Conservation (phyloP, 306 rosid genomes). For the Argentina anserina region DNA sequence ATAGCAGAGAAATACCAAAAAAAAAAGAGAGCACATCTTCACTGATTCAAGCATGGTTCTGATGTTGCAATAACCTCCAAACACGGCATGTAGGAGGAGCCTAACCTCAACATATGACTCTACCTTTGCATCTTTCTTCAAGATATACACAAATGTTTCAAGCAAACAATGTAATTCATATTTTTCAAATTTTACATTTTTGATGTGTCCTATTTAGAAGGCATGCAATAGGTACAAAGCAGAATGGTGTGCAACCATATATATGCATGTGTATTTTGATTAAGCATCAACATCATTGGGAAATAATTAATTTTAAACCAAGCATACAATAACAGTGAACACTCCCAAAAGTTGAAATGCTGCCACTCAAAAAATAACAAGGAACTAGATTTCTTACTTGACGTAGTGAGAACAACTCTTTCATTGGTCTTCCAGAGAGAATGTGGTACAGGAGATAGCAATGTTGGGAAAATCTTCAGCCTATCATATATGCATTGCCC, state of each 20-base stretch:
- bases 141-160: background rate
- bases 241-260: background rate
- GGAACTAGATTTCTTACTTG: slow-evolving; percentile 26
- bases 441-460: slow-evolving; percentile 25
- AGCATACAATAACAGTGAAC: background rate
- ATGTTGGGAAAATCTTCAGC: slow-evolving; percentile 35
- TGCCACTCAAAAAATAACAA: background rate
- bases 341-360: background rate
- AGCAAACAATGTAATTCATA: background rate
- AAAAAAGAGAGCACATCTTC: background rate
- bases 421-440: slow-evolving; percentile 23
- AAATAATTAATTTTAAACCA: background rate
- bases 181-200: background rate
- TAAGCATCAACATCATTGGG: background rate
- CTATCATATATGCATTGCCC: slow-evolving; percentile 40
- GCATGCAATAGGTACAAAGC: background rate
- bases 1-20: background rate
- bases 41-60: background rate
- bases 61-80: background rate
- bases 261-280: too few species aligned
- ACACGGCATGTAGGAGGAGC: background rate
- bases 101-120: background rate
- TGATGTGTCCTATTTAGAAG: background rate
- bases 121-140: background rate
- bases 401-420: slow-evolving; percentile 1